Conservation (phyloP, 2,329 filamentous ascomycete genomes). For the Aspergillus fischeri region DNA sequence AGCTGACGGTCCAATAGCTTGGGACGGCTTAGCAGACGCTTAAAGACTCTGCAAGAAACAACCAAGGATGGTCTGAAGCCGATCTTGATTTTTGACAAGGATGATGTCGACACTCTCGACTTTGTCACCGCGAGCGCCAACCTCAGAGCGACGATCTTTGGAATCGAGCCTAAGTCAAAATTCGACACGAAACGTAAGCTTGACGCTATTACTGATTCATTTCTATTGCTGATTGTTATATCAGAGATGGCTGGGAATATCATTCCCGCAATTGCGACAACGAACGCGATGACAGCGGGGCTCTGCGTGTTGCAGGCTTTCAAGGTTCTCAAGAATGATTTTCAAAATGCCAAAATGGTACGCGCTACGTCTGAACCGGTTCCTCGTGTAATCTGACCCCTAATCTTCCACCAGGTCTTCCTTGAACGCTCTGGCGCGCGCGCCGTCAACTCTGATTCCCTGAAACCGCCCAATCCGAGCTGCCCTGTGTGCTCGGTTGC, state of each 20-base stretch:
- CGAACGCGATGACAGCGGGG: conserved; percentile 91
- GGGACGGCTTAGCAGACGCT: conserved; percentile 67
- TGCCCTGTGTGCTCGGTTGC: conserved; percentile 80
- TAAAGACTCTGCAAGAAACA: conserved; percentile 60
- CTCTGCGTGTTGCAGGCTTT: conserved; percentile 89
- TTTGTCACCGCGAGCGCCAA: conserved; percentile 92
- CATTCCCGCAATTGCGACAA: conserved; percentile 96
- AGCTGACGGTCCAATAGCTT: conserved; percentile 48
- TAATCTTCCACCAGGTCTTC: conserved; percentile 58
- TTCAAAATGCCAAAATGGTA: conserved; percentile 70
- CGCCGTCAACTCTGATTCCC: conserved; percentile 53
- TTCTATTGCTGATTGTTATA: neutral
- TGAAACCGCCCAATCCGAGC: conserved; percentile 66
- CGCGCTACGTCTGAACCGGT: conserved; percentile 11
- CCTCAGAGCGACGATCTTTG: conserved; percentile 81
- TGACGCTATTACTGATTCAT: neutral
- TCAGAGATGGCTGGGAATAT: conserved; percentile 97
- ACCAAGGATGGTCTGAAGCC: conserved; percentile 44
- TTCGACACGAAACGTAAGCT: conserved; percentile 81
- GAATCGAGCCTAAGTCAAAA: conserved; percentile 80
- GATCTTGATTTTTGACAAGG: conserved; percentile 88
- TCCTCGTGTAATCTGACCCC: neutral
- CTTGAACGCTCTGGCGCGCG: conserved; percentile 63
- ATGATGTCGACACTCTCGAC: conserved; percentile 89
- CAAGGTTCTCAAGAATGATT: conserved; percentile 76